A percentile compares a stretch with the other conserved stretches of the same genome.
phyloP scores from a whole-genome alignment of 2,329 filamentous ascomycete genomes.

The Arthrobotrys megalospora region DNA sequence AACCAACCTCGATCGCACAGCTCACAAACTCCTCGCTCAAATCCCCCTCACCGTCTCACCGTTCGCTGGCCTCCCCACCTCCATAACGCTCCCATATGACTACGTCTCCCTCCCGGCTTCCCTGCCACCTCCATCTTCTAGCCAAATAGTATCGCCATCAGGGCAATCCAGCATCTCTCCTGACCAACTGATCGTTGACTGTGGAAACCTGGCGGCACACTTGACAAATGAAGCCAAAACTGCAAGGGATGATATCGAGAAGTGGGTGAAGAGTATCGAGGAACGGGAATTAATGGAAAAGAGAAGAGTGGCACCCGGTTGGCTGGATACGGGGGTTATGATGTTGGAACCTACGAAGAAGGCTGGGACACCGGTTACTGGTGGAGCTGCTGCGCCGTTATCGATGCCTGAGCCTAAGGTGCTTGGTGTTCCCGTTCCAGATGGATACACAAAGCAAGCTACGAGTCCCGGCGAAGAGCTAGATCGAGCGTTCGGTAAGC shows the following conservation, averaged over 20 bases:
- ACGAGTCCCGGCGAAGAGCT: constrained; percentile 70
- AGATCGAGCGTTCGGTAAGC: constrained; percentile 73
- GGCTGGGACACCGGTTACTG: constrained; percentile 62
- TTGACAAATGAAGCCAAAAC: constrained; percentile 78
- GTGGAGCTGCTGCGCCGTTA: constrained; percentile 5
- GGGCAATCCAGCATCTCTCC: constrained; percentile 85
- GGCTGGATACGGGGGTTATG: constrained; percentile 81
- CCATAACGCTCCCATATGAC: constrained; percentile 93
- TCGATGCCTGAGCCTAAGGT: constrained; percentile 41
- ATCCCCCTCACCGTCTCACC: constrained; percentile 94
- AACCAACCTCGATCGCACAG: constrained; percentile 3
- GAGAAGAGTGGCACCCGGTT: constrained; percentile 82
- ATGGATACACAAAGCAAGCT: constrained; percentile 67
- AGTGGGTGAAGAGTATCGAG: constrained; percentile 77
- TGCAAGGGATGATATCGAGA: constrained; percentile 77
- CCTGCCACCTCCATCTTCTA: constrained; percentile 80
- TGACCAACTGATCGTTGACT: constrained; percentile 86
- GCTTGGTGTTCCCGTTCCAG: constrained; percentile 64
- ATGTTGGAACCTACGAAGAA: constrained; percentile 73
- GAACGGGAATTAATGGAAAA: constrained; percentile 78
- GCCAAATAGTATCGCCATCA: constrained; percentile 80
- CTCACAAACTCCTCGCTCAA: constrained; percentile 90
- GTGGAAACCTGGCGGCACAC: constrained; percentile 82
- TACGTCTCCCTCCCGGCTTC: constrained; percentile 92
- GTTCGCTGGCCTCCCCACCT: constrained; percentile 89